phyloP scores from a whole-genome alignment of 2,329 filamentous ascomycete species.

The Epicoccum nigrum region DNA sequence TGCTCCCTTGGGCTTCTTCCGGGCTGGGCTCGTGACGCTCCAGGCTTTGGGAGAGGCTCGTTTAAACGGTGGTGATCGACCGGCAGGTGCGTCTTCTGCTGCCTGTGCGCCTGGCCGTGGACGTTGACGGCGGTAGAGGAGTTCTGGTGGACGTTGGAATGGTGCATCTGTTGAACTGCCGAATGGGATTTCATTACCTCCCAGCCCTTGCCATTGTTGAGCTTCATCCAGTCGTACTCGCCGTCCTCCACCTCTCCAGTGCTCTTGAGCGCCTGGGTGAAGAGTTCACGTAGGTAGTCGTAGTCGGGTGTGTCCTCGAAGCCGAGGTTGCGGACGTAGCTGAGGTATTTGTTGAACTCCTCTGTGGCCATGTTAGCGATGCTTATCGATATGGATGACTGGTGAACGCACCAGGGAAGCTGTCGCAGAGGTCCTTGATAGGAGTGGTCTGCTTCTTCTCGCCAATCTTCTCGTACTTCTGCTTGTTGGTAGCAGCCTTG shows the following conservation, averaged over 20 bases:
- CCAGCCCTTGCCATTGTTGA: conserved; percentile 92
- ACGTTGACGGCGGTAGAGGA: conserved; percentile 81
- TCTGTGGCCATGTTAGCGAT: conserved; percentile 58
- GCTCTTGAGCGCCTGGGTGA: conserved; percentile 94
- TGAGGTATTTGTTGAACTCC: conserved; percentile 97
- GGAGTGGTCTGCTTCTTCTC: conserved; percentile 99
- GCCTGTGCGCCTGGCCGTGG: conserved; percentile 73
- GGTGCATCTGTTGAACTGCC: conserved; percentile 74
- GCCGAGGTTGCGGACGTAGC: conserved; percentile 94
- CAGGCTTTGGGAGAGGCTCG: conserved; percentile 62
- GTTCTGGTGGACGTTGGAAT: conserved; percentile 78
- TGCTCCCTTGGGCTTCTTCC: conserved; percentile 47
- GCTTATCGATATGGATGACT: not conserved
- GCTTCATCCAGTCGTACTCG: conserved; percentile 99
- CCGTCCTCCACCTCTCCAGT: conserved; percentile 94
- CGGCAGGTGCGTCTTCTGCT: conserved; percentile 58
- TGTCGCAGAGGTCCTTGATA: conserved; percentile 96
- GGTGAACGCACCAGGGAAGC: conserved; percentile 72
- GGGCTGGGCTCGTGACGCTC: conserved; percentile 62
- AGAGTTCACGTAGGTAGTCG: conserved; percentile 94
- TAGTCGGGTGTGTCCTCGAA: conserved; percentile 99
- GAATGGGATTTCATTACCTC: conserved; percentile 76
- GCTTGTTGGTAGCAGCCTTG: conserved; percentile 78
- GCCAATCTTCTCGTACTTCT: conserved; percentile 99
- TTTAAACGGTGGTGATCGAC: conserved; percentile 53